These are phyloP conservation scores for Ophiosphaerella narmari DNA, from an alignment of 2,329 filamentous ascomycete genomes.

Conservation along the genomic window DNA sequence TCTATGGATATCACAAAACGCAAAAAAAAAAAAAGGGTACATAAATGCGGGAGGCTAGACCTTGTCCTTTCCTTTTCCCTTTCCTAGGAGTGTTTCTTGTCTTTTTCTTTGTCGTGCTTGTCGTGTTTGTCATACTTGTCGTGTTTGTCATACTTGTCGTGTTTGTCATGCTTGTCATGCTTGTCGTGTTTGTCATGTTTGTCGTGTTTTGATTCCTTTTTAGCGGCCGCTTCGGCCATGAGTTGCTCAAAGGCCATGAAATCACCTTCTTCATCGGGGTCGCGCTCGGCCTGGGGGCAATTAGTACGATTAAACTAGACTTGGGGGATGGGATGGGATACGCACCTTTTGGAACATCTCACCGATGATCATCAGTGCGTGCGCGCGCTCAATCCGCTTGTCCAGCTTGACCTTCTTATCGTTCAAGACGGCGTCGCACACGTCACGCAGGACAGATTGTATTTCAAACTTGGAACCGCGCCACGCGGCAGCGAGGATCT, in stretches of 20 bases:
- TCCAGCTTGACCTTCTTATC: conserved; percentile 76
- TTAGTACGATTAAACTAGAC: too few relatives aligned
- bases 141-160: conserved; percentile 68
- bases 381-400: conserved; percentile 88
- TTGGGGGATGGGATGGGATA: background rate
- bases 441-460: conserved; percentile 90
- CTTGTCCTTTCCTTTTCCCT: conserved; percentile 38
- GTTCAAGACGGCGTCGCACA: conserved; percentile 86
- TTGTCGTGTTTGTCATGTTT: conserved; percentile 61
- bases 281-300: conserved; percentile 71
- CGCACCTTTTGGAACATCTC: conserved; percentile 85
- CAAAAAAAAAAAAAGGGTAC: conserved; percentile 9
- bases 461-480: conserved; percentile 97
- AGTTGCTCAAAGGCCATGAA: conserved; percentile 99
- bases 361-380: conserved; percentile 85
- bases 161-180: conserved; percentile 58
- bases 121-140: conserved; percentile 49
- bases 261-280: conserved; percentile 95
- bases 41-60: conserved; percentile 22
- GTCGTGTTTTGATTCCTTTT: conserved; percentile 84
- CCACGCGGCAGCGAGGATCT: conserved; percentile 97
- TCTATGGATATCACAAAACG: conserved; percentile 38
- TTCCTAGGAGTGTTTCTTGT: conserved; percentile 25
- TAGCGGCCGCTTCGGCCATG: conserved; percentile 92
- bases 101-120: conserved; percentile 39